phyloP scores from a whole-genome alignment of 1,284 basidiomycete species.

The Phellinidium pouzarii region DNA sequence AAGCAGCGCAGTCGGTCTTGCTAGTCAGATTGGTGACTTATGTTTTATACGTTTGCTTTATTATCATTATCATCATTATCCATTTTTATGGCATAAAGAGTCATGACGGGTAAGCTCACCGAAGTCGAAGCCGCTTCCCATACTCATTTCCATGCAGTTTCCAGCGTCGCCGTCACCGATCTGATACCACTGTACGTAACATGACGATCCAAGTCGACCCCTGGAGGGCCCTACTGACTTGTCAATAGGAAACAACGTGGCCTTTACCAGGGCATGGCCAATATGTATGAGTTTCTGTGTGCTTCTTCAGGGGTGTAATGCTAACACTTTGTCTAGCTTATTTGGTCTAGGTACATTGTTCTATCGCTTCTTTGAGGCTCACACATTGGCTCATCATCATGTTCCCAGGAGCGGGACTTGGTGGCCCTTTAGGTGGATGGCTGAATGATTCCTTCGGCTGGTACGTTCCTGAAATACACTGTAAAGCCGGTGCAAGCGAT shows the following conservation, averaged over 20 bases:
- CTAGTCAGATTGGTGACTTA: constrained; percentile 15
- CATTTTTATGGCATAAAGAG: constrained; percentile 33
- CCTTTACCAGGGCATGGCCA: constrained; percentile 83
- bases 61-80: too few relatives aligned
- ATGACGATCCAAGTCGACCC: constrained; percentile 12
- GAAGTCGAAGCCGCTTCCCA: constrained; percentile 6
- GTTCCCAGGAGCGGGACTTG: constrained; percentile 55
- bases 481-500: constrained; percentile 10
- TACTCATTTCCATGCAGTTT: constrained; percentile 41
- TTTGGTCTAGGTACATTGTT: constrained; percentile 52
- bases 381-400: not conserved
- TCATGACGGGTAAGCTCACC: constrained; percentile 68
- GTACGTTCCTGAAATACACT: constrained; percentile 37
- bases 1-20: constrained; percentile 28
- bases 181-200: constrained; percentile 70
- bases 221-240: constrained; percentile 9
- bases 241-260: constrained; percentile 69
- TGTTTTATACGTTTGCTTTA: constrained; percentile 17
- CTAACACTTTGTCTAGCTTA: constrained; percentile 38
- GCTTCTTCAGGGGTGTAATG: not conserved
- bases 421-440: constrained; percentile 86
- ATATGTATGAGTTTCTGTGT: constrained; percentile 51
- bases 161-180: constrained; percentile 71
- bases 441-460: constrained; percentile 80
- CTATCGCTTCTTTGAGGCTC: not conserved